A percentile compares a stretch with the other conserved stretches of the same genome.
Conservation (phyloP, 2,329 filamentous ascomycete genomes). For the Uncinocarpus reesii region DNA sequence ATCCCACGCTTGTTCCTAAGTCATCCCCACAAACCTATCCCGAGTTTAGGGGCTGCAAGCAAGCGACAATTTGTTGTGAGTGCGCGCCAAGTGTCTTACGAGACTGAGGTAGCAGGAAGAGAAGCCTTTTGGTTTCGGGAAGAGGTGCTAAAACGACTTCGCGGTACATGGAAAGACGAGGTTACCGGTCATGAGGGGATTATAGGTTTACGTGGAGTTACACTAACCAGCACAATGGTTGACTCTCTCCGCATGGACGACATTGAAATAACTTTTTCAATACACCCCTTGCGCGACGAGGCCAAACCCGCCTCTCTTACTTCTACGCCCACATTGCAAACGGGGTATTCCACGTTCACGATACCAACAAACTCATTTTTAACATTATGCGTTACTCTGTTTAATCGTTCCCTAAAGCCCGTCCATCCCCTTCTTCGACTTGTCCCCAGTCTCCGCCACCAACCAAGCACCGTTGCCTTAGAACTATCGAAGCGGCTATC, state of each 20-base stretch:
- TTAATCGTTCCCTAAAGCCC: conserved; percentile 58
- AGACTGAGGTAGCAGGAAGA: conserved; percentile 63
- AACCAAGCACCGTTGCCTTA: conserved; percentile 60
- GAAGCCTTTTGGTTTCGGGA: conserved; percentile 91
- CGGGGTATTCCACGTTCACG: conserved; percentile 39
- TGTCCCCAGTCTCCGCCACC: conserved; percentile 64
- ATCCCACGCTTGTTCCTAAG: conserved; percentile 64
- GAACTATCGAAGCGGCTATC: conserved; percentile 73
- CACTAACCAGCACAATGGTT: conserved; percentile 67
- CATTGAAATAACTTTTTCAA: conserved; percentile 51
- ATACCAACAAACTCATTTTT: conserved; percentile 54
- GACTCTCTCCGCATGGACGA: conserved; percentile 75
- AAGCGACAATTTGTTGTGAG: conserved; percentile 90
- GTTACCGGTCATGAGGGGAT: conserved; percentile 51
- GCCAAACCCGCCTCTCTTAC: conserved; percentile 12
- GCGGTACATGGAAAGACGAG: conserved; percentile 59
- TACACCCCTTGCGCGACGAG: conserved; percentile 25
- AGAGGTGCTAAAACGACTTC: conserved; percentile 60
- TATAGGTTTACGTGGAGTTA: conserved; percentile 66
- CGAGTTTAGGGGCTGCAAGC: conserved; percentile 67
- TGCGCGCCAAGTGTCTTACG: conserved; percentile 64
- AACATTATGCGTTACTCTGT: conserved; percentile 58
- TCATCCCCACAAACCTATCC: conserved; percentile 68
- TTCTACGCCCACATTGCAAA: conserved; percentile 26
- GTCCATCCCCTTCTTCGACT: conserved; percentile 65